A percentile compares a stretch with the other conserved stretches of the same genome.
Conservation (phyloP, 768 basidiomycete species). For the Cubamyces sp. region DNA sequence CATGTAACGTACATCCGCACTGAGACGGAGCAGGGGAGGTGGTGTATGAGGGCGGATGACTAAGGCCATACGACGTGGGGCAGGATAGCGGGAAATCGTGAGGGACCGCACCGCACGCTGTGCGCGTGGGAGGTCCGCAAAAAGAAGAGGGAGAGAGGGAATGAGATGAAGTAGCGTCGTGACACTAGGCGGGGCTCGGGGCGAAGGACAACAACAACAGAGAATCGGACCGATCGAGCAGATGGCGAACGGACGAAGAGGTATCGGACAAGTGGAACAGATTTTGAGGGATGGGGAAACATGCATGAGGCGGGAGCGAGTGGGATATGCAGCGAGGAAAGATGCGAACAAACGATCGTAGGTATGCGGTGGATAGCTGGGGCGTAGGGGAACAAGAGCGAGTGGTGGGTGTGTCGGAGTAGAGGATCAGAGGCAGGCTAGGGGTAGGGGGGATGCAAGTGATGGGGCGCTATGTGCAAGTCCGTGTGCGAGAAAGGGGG, state of each 20-base stretch:
- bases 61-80: not conserved
- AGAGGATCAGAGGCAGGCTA: slow-evolving; percentile 10
- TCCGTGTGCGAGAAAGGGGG: slow-evolving; percentile 23
- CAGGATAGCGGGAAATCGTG: not conserved
- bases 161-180: slow-evolving; percentile 14
- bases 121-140: slow-evolving; percentile 1
- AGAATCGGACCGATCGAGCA: slow-evolving; percentile 25
- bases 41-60: slow-evolving; percentile 1
- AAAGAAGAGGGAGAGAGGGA: slow-evolving; percentile 25
- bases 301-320: slow-evolving; percentile 16
- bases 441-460: slow-evolving; percentile 20
- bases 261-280: slow-evolving; percentile 5
- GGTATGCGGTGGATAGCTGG: slow-evolving; percentile 10
- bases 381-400: slow-evolving; percentile 13
- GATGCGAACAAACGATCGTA: slow-evolving; percentile 11
- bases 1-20: slow-evolving; percentile 21
- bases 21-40: not conserved
- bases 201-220: slow-evolving; percentile 8
- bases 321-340: not conserved
- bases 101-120: not conserved
- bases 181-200: too few species aligned
- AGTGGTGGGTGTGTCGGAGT: slow-evolving; percentile 10
- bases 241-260: not conserved
- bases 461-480: slow-evolving; percentile 31
- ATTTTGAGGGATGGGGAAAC: not conserved